Evolutionary conservation across 2,329 filamentous ascomycete genomes (phyloP), one percentile per base, ranked within the genome.

Genomic region (Hymenoscyphus infarciens): DNA sequence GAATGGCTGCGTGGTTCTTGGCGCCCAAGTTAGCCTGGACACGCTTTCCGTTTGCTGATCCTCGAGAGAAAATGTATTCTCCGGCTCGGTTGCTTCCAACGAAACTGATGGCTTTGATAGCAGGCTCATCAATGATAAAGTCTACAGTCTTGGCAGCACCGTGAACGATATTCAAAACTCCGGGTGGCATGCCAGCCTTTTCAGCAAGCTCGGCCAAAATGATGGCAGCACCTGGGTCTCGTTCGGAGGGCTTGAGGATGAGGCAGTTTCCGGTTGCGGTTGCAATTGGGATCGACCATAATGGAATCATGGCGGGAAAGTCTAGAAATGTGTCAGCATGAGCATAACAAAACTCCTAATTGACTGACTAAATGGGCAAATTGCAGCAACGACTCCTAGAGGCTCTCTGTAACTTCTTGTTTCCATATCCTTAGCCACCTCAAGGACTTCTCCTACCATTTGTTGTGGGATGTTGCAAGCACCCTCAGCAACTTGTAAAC

Each of bases 341-440:
- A 22, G 42, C 29, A 27, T 42, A 15, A 10, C 7, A 49, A 22
- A 55, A 13, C 13, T 11, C 25, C 10, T 1, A 49, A 49, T 27
- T 3, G 7, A 77, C 87, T 76, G 75, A 91, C 88, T 95, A 75
- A 95, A 95, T 1, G 91, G 91, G 81, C 91, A 95, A 70, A 95
- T 95, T 63, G 91, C 89, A 63, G 90, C 90, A 53, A 90, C 87
- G 38, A 95, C 87, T 61, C 91, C 91, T 72, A 95, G 78, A 64
- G 91, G 90, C 81, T 95, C 91, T 66, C 86, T 84, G 76, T 95
- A 95, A 64, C 85, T 89, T 73, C 90, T 81, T 33, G 91, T 95
- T 81, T 95, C 91, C 91, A 95, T 95, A 72, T 95, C 91, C 82
- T 91, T 93, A 61, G 90, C 85, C 13, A 95, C 91, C 80, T 95